Conservation (phyloP, 768 basidiomycete genomes). For the Russula griseocarnosa region DNA sequence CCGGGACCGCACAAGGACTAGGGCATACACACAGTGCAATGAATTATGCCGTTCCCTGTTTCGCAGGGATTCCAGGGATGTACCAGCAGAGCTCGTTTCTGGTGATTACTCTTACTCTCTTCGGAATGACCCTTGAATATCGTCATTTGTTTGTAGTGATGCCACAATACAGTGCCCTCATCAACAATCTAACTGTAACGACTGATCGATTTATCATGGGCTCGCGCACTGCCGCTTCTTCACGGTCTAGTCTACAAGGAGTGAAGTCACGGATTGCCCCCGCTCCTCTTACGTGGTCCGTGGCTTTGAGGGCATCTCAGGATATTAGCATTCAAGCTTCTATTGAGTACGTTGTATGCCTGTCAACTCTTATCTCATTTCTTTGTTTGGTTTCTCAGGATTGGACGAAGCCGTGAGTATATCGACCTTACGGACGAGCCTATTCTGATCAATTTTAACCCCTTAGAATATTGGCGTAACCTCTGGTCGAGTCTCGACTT, state of each 20-base stretch:
- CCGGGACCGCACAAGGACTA: neutral
- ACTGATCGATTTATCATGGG: neutral
- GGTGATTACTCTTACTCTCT: neutral
- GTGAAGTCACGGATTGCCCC: neutral
- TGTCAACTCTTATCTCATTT: neutral
- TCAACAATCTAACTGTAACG: neutral
- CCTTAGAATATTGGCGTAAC: slow-evolving; percentile 4
- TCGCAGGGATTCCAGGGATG: neutral
- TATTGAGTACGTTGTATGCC: slow-evolving; percentile 1
- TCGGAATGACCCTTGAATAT: neutral
- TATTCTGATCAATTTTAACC: neutral
- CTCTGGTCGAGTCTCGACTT: slow-evolving; percentile 8
- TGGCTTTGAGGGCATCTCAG: neutral
- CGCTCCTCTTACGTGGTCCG: slow-evolving; percentile 1
- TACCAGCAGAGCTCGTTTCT: neutral
- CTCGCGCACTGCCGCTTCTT: neutral
- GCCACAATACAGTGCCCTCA: neutral
- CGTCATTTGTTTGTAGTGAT: neutral
- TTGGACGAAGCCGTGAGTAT: slow-evolving; percentile 6
- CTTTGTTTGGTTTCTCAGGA: neutral
- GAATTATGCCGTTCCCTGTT: neutral
- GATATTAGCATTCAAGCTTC: slow-evolving; percentile 8
- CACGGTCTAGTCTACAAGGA: neutral
- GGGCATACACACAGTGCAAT: neutral
- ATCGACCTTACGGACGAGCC: neutral